These are phyloP conservation scores for Cocos nucifera DNA, from an alignment of 176 grass and related monocot species.

Conservation along the genomic window DNA sequence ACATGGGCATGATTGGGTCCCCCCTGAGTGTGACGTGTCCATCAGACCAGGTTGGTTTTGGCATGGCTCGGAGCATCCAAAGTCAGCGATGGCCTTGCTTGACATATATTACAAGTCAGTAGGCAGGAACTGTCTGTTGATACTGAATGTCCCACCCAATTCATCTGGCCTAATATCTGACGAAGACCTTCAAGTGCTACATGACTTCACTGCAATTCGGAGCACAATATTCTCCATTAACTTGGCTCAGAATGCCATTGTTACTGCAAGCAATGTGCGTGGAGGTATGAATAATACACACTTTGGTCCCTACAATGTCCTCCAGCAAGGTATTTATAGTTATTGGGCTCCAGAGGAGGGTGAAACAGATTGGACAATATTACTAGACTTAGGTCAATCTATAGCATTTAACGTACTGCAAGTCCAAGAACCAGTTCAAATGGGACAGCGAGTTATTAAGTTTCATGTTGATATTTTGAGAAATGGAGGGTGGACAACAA, in stretches of 20 bases:
- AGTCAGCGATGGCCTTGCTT: slow-evolving; percentile 45
- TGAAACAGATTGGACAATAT: slow-evolving; percentile 42
- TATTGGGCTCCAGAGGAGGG: slow-evolving; percentile 76
- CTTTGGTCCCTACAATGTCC: slow-evolving; percentile 55
- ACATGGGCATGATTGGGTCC: slow-evolving; percentile 72
- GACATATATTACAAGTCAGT: slow-evolving; percentile 97
- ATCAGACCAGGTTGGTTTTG: slow-evolving; percentile 94
- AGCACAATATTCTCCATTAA: slow-evolving; percentile 60
- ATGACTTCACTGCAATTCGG: slow-evolving; percentile 63
- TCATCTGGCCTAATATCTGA: slow-evolving; percentile 63
- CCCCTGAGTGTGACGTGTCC: slow-evolving; percentile 92
- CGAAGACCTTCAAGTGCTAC: slow-evolving; percentile 63
- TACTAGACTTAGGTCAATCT: slow-evolving; percentile 36
- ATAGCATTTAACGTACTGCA: slow-evolving; percentile 69
- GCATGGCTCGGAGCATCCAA: slow-evolving; percentile 73
- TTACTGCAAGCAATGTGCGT: slow-evolving; percentile 49
- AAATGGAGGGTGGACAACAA: slow-evolving; percentile 43
- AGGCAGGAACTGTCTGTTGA: slow-evolving; percentile 87
- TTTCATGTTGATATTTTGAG: slow-evolving; percentile 57
- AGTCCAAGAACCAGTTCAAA: slow-evolving; percentile 86
- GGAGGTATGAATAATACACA: slow-evolving; percentile 40
- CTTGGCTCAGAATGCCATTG: slow-evolving; percentile 48
- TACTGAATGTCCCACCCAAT: slow-evolving; percentile 91
- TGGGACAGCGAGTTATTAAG: slow-evolving; percentile 75
- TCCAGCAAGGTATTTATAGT: slow-evolving; percentile 48